phyloP scores from a whole-genome alignment of 2,329 filamentous ascomycete species.

The Diplodia sapinea region DNA sequence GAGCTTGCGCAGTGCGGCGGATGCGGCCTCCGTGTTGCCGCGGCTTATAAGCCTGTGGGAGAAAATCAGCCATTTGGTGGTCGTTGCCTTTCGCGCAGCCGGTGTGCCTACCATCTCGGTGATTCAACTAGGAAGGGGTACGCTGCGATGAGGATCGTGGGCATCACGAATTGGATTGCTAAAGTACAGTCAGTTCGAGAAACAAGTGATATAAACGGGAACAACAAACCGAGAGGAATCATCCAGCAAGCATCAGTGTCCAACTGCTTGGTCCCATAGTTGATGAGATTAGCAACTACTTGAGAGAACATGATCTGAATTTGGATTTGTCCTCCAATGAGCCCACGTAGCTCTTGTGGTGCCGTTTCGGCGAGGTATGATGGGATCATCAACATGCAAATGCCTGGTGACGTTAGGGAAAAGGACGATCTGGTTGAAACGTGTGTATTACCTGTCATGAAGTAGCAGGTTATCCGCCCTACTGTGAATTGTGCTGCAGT shows the following conservation, averaged over 20 bases:
- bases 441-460: constrained; percentile 15
- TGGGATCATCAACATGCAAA: constrained; percentile 29
- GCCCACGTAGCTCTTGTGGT: constrained; percentile 16
- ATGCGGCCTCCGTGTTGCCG: constrained; percentile 15
- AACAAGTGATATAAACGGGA: neutral
- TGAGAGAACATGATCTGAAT: constrained; percentile 29
- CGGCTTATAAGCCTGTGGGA: constrained; percentile 20
- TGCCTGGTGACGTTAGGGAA: neutral
- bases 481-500: constrained; percentile 24
- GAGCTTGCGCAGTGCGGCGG: constrained; percentile 18
- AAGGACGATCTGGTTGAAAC: too few relatives aligned
- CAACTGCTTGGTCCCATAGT: constrained; percentile 23
- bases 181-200: neutral
- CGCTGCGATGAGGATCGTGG: constrained; percentile 19
- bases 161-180: constrained; percentile 28
- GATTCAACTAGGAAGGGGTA: constrained; percentile 26
- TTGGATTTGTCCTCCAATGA: constrained; percentile 26
- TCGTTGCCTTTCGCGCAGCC: neutral
- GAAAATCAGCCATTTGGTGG: neutral
- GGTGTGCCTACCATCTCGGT: constrained; percentile 12
- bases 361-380: constrained; percentile 29
- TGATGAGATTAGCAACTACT: constrained; percentile 22
- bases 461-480: constrained; percentile 24
- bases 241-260: constrained; percentile 28
- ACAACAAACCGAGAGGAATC: constrained; percentile 12